These are phyloP conservation scores for Rutstroemia sp. DNA, from an alignment of 2,329 filamentous ascomycete genomes.

Conservation along the genomic window DNA sequence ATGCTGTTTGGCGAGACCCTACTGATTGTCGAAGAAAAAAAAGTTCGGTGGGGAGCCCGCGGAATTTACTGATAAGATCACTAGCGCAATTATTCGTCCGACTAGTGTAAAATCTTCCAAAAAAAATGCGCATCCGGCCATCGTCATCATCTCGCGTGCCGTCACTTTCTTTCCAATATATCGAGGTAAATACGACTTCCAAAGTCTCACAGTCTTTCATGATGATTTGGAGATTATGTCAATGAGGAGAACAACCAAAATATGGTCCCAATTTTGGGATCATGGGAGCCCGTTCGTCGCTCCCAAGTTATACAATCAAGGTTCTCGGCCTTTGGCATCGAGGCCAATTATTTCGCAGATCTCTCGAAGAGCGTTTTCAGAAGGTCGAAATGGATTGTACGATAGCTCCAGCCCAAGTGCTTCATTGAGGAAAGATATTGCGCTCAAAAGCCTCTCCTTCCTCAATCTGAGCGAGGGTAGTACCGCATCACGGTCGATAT, in stretches of 20 bases:
- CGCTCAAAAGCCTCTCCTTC: constrained; percentile 47
- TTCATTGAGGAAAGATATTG: constrained; percentile 40
- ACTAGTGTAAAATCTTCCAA: constrained; percentile 7
- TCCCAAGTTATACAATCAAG: constrained; percentile 14
- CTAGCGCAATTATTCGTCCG: constrained; percentile 2
- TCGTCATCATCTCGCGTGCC: constrained; percentile 4
- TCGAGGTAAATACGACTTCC: constrained; percentile 16
- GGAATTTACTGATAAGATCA: constrained; percentile 10
- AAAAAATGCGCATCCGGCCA: constrained; percentile 8
- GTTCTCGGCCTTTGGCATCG: constrained; percentile 10
- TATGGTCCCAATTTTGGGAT: constrained; percentile 37
- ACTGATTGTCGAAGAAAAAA: constrained; percentile 1
- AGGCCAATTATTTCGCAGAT: constrained; percentile 10
- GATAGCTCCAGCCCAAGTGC: constrained; percentile 31
- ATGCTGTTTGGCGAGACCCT: not conserved
- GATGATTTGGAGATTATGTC: constrained; percentile 40
- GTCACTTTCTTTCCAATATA: constrained; percentile 4
- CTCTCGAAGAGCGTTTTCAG: constrained; percentile 16
- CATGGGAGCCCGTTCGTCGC: constrained; percentile 18
- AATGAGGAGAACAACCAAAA: constrained; percentile 37
- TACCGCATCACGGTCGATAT: constrained; percentile 28
- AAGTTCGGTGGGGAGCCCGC: constrained; percentile 6
- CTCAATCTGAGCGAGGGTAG: constrained; percentile 36
- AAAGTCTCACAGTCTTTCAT: constrained; percentile 29
- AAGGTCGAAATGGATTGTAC: constrained; percentile 20